A percentile compares a stretch with the other conserved stretches of the same genome.
phyloP scores from a whole-genome alignment of 768 basidiomycete genomes.

The Boletus subparvulus region DNA sequence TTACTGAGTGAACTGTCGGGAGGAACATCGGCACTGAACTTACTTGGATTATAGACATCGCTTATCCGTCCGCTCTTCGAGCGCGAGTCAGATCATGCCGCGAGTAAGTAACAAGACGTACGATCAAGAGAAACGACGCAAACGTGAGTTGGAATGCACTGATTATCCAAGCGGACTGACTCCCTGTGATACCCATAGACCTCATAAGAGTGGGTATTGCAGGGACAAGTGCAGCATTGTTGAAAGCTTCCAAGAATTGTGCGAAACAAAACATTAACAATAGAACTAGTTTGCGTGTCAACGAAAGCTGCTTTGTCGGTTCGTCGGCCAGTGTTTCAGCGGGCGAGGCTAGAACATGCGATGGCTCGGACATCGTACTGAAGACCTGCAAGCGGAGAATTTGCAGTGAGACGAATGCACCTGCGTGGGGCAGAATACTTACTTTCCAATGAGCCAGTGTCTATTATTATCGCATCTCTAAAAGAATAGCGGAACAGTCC shows the following conservation, averaged over 20 bases:
- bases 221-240: constrained; percentile 41
- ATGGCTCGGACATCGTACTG: constrained; percentile 12
- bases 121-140: constrained; percentile 38
- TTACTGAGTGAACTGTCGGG: constrained; percentile 28
- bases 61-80: constrained; percentile 27
- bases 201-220: constrained; percentile 37
- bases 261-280: constrained; percentile 41
- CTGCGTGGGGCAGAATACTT: neutral
- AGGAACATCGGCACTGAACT: constrained; percentile 17
- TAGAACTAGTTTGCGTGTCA: constrained; percentile 29
- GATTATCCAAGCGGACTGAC: constrained; percentile 36
- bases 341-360: neutral
- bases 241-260: constrained; percentile 45
- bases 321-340: constrained; percentile 1
- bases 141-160: constrained; percentile 49
- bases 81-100: constrained; percentile 8
- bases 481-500: neutral
- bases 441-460: neutral
- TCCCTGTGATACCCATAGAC: constrained; percentile 8
- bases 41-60: constrained; percentile 33
- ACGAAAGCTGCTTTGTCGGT: constrained; percentile 16
- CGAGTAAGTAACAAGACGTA: constrained; percentile 2
- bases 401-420: neutral
- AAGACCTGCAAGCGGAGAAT: neutral
- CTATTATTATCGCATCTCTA: neutral